Conservation (phyloP, 495 filamentous ascomycete species). For the Xylaria nigripes region DNA sequence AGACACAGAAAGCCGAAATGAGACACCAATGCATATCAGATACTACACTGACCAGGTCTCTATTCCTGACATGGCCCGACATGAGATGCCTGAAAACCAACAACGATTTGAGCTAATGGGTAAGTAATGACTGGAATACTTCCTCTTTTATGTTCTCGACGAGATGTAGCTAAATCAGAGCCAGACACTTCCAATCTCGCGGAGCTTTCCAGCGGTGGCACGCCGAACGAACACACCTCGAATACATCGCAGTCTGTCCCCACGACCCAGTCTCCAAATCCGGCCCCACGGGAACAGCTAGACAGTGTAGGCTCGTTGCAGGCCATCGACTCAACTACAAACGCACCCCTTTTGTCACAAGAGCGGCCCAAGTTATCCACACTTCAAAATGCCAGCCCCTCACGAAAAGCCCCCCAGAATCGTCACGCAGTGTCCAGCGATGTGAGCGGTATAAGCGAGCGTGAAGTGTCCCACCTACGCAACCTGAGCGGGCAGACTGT, state of each 20-base stretch:
- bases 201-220: conserved; percentile 31
- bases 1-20: conserved; percentile 21
- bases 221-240: conserved; percentile 12
- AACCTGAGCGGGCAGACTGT: conserved; percentile 40
- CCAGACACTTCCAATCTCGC: conserved; percentile 25
- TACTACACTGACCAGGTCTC: not conserved
- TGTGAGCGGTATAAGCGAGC: conserved; percentile 36
- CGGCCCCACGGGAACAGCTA: conserved; percentile 12
- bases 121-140: conserved; percentile 16
- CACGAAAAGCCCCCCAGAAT: conserved; percentile 1
- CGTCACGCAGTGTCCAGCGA: conserved; percentile 26
- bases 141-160: not conserved
- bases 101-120: conserved; percentile 38
- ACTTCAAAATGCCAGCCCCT: conserved; percentile 14
- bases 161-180: conserved; percentile 6
- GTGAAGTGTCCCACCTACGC: conserved; percentile 36
- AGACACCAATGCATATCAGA: conserved; percentile 12
- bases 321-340: not conserved
- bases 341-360: not conserved
- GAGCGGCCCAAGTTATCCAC: conserved; percentile 26
- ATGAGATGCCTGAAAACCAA: conserved; percentile 34
- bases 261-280: conserved; percentile 7
- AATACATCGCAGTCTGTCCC: not conserved
- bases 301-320: conserved; percentile 12
- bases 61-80: conserved; percentile 12